Evolutionary conservation across 176 grass and related monocot genomes (phyloP).

Genomic region (Aechmea fasciata): DNA sequence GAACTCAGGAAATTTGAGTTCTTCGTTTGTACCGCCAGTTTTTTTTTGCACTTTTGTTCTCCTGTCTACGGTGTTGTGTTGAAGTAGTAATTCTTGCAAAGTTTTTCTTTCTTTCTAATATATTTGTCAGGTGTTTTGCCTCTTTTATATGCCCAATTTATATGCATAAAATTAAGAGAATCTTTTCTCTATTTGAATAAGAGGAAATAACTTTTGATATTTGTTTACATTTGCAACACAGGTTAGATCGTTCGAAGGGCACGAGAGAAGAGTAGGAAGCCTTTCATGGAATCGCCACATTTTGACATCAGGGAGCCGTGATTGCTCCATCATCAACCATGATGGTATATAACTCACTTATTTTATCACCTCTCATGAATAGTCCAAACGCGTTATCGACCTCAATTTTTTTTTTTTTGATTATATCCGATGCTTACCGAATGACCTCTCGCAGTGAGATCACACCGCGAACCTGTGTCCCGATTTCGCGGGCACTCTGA

Average conservation of each 20-base stretch:
- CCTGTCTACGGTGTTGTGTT: too few relatives aligned
- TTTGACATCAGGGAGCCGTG: slow-evolving; percentile 31
- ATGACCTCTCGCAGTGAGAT: slow-evolving; percentile 20
- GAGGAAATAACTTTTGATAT: too few relatives aligned
- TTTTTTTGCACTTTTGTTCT: too few relatives aligned
- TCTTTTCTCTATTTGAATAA: too few relatives aligned
- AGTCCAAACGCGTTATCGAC: not conserved
- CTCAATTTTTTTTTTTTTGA: not conserved
- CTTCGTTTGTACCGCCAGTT: too few relatives aligned
- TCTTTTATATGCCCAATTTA: too few relatives aligned
- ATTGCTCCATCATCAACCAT: slow-evolving; percentile 28
- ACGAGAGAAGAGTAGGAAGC: slow-evolving; percentile 27
- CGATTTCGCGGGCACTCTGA: slow-evolving; percentile 14
- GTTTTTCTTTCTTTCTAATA: too few relatives aligned
- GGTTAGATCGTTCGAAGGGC: slow-evolving; percentile 28
- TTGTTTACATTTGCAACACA: slow-evolving; percentile 4
- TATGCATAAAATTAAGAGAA: too few relatives aligned
- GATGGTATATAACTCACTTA: slow-evolving; percentile 18
- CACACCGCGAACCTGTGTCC: not conserved
- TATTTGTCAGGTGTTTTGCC: too few relatives aligned
- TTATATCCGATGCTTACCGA: not conserved
- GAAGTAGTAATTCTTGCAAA: too few relatives aligned
- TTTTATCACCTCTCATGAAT: not conserved
- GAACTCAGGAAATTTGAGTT: too few relatives aligned
- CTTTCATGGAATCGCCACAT: slow-evolving; percentile 27